Percentiles rank a stretch among this genome's conserved stretches.
Evolutionary conservation across 768 basidiomycete species (phyloP).

Genomic region (Psilocybe azurescens): DNA sequence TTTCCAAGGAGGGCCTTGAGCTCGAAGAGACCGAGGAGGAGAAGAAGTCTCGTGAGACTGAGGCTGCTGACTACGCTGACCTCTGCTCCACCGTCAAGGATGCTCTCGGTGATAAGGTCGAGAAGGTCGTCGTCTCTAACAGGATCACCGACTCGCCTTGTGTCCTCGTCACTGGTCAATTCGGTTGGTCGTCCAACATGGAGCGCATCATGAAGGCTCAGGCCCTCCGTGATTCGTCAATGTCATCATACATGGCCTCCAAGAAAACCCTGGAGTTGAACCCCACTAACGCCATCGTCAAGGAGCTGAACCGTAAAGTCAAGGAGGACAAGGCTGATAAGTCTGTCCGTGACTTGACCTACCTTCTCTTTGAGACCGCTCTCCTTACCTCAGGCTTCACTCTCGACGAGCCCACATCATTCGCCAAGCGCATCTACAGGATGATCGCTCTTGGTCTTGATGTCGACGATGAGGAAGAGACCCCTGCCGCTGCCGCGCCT

Average conservation of each 20-base stretch:
- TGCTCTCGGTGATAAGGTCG: slow-evolving; percentile 97
- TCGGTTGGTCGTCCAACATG: slow-evolving; percentile 99
- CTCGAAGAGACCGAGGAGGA: slow-evolving; percentile 99
- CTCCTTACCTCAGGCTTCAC: slow-evolving; percentile 95
- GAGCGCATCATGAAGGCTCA: slow-evolving; percentile 99
- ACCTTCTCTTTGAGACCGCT: slow-evolving; percentile 95
- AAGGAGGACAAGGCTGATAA: slow-evolving; percentile 98
- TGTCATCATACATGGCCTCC: slow-evolving; percentile 99
- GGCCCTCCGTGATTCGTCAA: slow-evolving; percentile 93
- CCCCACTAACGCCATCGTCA: slow-evolving; percentile 90
- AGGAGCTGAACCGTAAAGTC: slow-evolving; percentile 95
- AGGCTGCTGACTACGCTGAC: slow-evolving; percentile 81
- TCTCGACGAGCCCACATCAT: slow-evolving; percentile 93
- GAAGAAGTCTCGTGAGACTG: slow-evolving; percentile 89
- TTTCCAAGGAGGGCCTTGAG: slow-evolving; percentile 99
- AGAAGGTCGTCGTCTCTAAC: slow-evolving; percentile 98
- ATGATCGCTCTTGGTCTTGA: slow-evolving; percentile 96
- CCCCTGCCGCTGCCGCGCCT: slow-evolving; percentile 45
- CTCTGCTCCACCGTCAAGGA: slow-evolving; percentile 97
- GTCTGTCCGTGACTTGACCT: slow-evolving; percentile 96
- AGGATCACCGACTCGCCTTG: slow-evolving; percentile 97
- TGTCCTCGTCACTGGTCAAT: slow-evolving; percentile 97
- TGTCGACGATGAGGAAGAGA: slow-evolving; percentile 83
- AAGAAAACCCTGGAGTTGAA: slow-evolving; percentile 99
- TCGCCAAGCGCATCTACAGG: slow-evolving; percentile 94